Percentiles rank a stretch among this genome's conserved stretches.
Evolutionary conservation across 805 yeast genomes (phyloP).

Genomic region (Saccharomyces paradoxus): DNA sequence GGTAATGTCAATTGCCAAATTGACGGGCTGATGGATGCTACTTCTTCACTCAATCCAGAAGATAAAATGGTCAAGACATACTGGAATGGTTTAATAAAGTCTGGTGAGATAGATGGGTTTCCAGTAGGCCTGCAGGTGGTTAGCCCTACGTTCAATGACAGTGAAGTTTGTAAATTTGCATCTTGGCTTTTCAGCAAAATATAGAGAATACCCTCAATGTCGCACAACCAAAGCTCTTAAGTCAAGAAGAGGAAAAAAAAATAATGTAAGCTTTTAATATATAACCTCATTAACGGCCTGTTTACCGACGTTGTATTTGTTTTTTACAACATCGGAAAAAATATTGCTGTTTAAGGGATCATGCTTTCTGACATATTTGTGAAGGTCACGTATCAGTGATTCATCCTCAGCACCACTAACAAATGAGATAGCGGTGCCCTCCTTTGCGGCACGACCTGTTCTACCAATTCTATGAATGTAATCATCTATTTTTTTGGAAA

Average conservation of each 20-base stretch:
- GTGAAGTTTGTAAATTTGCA: constrained; percentile 12
- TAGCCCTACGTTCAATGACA: constrained; percentile 12
- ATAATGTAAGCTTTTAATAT: constrained; percentile 3
- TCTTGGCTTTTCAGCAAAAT: constrained; percentile 5
- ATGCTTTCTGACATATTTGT: constrained; percentile 33
- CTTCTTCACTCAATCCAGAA: constrained; percentile 7
- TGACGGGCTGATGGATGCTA: constrained; percentile 4
- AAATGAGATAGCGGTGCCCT: constrained; percentile 71
- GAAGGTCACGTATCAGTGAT: constrained; percentile 39
- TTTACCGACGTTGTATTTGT: constrained; percentile 12
- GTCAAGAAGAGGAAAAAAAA: not conserved
- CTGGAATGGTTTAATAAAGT: constrained; percentile 9
- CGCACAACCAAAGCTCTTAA: too few species aligned
- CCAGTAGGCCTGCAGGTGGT: constrained; percentile 12
- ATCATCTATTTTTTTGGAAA: constrained; percentile 70
- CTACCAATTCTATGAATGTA: constrained; percentile 92
- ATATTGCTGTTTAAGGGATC: constrained; percentile 13
- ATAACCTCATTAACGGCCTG: constrained; percentile 10
- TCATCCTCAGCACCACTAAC: constrained; percentile 48
- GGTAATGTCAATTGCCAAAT: constrained; percentile 2
- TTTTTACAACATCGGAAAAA: constrained; percentile 10
- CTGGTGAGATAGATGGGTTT: constrained; percentile 7
- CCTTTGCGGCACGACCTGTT: constrained; percentile 89
- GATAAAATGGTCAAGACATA: constrained; percentile 7
- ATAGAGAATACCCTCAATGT: not conserved